Conservation (phyloP, 352 stramenopile species). For the Globisporangium apiculatum region DNA sequence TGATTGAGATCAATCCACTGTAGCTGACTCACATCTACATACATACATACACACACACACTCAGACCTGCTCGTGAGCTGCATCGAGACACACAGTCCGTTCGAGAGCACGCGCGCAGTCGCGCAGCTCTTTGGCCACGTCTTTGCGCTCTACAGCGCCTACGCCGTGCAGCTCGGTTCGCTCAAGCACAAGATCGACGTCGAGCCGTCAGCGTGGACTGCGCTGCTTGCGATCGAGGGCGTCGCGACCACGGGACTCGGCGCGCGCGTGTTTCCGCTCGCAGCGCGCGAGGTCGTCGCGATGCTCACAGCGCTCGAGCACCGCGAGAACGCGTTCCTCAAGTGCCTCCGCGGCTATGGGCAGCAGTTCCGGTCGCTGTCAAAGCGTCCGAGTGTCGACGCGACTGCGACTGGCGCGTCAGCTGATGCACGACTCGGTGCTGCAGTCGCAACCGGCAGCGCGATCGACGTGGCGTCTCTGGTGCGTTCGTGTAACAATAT, state of each 20-base stretch:
- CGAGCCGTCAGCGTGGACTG: slow-evolving; percentile 32
- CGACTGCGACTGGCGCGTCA: neutral
- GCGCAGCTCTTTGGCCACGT: slow-evolving; percentile 29
- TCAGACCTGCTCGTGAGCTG: slow-evolving; percentile 33
- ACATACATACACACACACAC: neutral
- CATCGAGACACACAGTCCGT: slow-evolving; percentile 21
- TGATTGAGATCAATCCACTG: no score
- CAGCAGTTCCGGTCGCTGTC: slow-evolving; percentile 8
- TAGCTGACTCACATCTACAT: no score
- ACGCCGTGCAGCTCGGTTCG: slow-evolving; percentile 41
- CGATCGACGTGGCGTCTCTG: neutral
- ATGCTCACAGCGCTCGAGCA: slow-evolving; percentile 40
- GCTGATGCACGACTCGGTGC: neutral
- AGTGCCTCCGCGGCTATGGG: slow-evolving; percentile 42
- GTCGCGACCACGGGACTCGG: slow-evolving; percentile 19
- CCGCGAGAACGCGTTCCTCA: slow-evolving; percentile 58
- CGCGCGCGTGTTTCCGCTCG: slow-evolving; percentile 16
- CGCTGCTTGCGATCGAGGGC: slow-evolving; percentile 31
- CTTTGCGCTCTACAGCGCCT: slow-evolving; percentile 62
- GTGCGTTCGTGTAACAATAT: neutral
- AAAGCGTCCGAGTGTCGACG: neutral
- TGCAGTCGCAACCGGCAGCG: no score
- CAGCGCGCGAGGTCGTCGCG: slow-evolving; percentile 27
- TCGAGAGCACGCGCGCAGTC: slow-evolving; percentile 11
- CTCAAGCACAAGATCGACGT: slow-evolving; percentile 65